phyloP scores from a whole-genome alignment of 257 asterid species.

The Verbena officinalis region DNA sequence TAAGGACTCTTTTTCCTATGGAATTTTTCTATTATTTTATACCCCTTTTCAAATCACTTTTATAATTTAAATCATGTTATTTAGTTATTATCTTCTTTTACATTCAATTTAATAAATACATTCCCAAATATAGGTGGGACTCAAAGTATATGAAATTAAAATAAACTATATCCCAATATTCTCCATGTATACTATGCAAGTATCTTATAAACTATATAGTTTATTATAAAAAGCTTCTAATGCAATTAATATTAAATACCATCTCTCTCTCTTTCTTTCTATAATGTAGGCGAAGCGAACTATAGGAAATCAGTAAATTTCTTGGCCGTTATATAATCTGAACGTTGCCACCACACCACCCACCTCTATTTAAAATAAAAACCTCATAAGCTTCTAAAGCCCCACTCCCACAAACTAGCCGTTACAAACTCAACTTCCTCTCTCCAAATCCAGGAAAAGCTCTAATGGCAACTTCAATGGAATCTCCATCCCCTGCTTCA shows the following conservation, averaged over 20 bases:
- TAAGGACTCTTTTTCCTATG: too few species aligned
- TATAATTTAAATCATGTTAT: too few species aligned
- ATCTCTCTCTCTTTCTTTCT: background rate
- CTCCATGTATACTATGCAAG: too few species aligned
- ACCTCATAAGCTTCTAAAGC: conserved; percentile 7
- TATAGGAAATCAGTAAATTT: conserved; percentile 9
- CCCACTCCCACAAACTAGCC: conserved; percentile 55
- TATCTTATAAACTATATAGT: too few species aligned
- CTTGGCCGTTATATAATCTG: conserved; percentile 42
- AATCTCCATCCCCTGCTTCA: conserved; percentile 66
- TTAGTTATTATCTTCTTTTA: too few species aligned
- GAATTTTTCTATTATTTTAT: too few species aligned
- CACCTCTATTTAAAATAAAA: conserved; percentile 23
- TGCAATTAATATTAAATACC: background rate
- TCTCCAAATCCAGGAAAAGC: conserved; percentile 52
- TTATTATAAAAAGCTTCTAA: too few species aligned
- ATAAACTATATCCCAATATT: too few species aligned
- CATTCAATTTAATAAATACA: too few species aligned
- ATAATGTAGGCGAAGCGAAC: background rate
- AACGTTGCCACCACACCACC: conserved; percentile 49
- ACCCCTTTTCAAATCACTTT: too few species aligned
- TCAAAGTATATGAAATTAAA: too few species aligned
- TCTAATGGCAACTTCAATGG: conserved; percentile 67
- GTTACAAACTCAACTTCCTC: conserved; percentile 55
- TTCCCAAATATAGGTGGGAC: too few species aligned